Evolutionary conservation across 139 green algal species (phyloP), one percentile per base, ranked within the genome.

Genomic region (Chlorella sp.): DNA sequence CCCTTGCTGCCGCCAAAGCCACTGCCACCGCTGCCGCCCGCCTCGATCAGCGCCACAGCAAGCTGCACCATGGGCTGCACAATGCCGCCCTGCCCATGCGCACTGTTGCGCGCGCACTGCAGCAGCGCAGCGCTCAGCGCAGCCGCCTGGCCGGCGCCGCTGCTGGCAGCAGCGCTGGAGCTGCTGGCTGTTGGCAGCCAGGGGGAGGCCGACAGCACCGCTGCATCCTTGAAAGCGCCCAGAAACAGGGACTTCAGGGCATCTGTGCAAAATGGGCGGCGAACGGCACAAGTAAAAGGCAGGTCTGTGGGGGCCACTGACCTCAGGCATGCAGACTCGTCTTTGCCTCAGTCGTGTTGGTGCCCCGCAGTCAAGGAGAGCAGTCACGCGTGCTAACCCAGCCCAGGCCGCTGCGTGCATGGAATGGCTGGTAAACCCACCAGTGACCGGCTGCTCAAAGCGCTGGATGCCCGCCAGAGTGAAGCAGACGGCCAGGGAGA

Each of bases 121-220:
- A 89, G 51, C 69, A 89, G 73, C 16, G 79, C 54, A 22, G 32
- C 54, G 24, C 73, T 32, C 46, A 89, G 62, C 7, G 70, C 85
- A 28, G 69, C 74, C 2, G 32, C 76, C 46, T 69, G 79, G 1
- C 34, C 51, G 58, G 24, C 65, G 20, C 69, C 46, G 43, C 16
- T 54, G 56, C 32, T 44, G 26, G 17, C 46, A 6, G 44, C 46
- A 8, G 44, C 46, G 32, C 54, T 54, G 54, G 20, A 26, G 41
- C 54, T 80, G 81, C 81, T 80, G 51, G 68, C 41, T 24, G 24
- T n/a, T 54, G 69, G 85, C 56, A 89, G 70, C 80, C 80, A 89
- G 32, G 72, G 60, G 36, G 54, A 76, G 30, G 34, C 28, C 0
- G 70, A 26, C 46, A 44, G 44, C 36, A 32, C 2, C 3, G 69